phyloP scores from a whole-genome alignment of 2,329 filamentous ascomycete species.

The Aspergillus tamarii region DNA sequence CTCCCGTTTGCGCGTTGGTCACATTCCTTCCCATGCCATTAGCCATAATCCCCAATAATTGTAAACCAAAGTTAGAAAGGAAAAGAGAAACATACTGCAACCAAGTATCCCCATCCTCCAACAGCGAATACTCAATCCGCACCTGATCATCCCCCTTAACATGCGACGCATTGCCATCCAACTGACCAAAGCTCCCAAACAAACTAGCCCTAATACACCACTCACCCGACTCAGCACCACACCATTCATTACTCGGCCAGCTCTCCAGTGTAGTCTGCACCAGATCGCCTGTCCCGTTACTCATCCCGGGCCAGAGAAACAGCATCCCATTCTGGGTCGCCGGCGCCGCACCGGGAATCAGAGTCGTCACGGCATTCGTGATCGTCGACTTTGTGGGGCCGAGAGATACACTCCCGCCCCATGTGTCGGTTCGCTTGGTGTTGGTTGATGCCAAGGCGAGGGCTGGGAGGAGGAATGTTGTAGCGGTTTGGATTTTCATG shows the following conservation, averaged over 20 bases:
- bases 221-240: slow-evolving; percentile 42
- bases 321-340: slow-evolving; percentile 42
- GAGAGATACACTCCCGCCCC: slow-evolving; percentile 45
- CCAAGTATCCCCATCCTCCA: slow-evolving; percentile 34
- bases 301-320: slow-evolving; percentile 52
- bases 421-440: slow-evolving; percentile 30
- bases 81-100: slow-evolving; percentile 27
- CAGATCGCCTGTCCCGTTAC: slow-evolving; percentile 49
- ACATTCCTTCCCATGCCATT: slow-evolving; percentile 26
- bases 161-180: slow-evolving; percentile 28
- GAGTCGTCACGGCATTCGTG: slow-evolving; percentile 43
- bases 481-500: slow-evolving; percentile 14
- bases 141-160: slow-evolving; percentile 37
- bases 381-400: slow-evolving; percentile 44
- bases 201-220: slow-evolving; percentile 48
- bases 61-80: neutral
- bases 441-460: slow-evolving; percentile 16
- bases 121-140: slow-evolving; percentile 30
- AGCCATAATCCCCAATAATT: neutral
- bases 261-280: slow-evolving; percentile 48
- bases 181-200: slow-evolving; percentile 48
- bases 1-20: slow-evolving; percentile 41
- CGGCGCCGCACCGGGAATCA: slow-evolving; percentile 46
- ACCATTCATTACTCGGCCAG: slow-evolving; percentile 48
- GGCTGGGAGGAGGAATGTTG: slow-evolving; percentile 21